Base-by-base conservation (phyloP, 805 yeast species). In the Maudiozyma turicensis region DNA sequence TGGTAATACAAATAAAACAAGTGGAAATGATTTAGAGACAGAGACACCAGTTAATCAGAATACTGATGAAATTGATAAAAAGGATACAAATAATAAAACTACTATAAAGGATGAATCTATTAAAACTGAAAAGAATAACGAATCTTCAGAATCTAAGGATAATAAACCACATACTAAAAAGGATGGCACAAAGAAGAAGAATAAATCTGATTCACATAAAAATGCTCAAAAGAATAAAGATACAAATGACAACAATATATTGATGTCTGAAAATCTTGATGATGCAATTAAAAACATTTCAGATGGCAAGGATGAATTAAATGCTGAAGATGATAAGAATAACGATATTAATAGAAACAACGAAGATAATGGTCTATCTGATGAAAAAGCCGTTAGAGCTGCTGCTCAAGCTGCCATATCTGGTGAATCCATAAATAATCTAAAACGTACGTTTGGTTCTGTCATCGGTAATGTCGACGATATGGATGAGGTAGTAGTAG, bases 331-430 rank as follows among this genome's bases (percentile, higher is more conserved):
- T 39, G 42, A 20, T 15, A 20, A 39, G 28, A 29, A 39, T 20
- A 39, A 8, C 5, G 42, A 28, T 6, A 8, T 29, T 20, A 39
- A 39, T 28, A 20, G 30, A 5, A 9, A 4, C 20, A 8, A 39
- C 15, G 29, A 39, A 6, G 15, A 39, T 26, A 20, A 39, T 39
- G 42, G 20, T 20, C 30, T 13, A 7, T 11, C 29, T n/a, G 58
- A 52, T 20, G 55, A 55, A 1, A 55, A 39, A 35, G 59, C 54
- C 14, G 57, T 57, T 14, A 58, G 57, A 34, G 60, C 59, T n/a
- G 58, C 62, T 10, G 62, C 64, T 20, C 61, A 56, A 48, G 59
- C 62, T 10, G 62, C 64, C 11, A 58, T 59, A 6, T 26, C 42
- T 20, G 54, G 54, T 30, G 63, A 60, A 43, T 49, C 57, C 5